These are phyloP conservation scores for Excoecaria agallocha DNA, from an alignment of 345 rosid genomes.

Conservation along the genomic window DNA sequence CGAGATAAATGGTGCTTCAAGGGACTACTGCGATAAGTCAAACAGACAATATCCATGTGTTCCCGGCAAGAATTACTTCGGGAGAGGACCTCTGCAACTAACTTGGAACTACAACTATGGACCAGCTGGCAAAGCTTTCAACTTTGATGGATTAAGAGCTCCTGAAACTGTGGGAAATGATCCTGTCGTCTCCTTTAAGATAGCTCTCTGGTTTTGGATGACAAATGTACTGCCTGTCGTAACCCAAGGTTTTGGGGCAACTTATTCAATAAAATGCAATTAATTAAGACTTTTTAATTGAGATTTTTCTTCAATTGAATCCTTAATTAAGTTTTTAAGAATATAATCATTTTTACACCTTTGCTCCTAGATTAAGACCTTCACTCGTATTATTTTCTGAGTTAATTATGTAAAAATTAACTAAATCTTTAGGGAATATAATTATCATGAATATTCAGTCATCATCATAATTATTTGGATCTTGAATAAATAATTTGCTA, in stretches of 20 bases:
- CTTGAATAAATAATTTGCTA: no score
- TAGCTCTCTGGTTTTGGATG: conserved; percentile 76
- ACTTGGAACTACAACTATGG: conserved; percentile 71
- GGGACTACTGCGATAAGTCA: conserved; percentile 43
- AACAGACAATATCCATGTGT: conserved; percentile 51
- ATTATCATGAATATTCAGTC: no score
- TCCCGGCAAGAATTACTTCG: conserved; percentile 51
- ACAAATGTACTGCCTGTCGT: conserved; percentile 44
- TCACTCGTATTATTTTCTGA: no score
- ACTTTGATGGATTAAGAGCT: conserved; percentile 51
- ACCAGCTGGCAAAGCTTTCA: conserved; percentile 44
- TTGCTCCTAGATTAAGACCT: no score
- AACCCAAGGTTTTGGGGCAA: conserved; percentile 62
- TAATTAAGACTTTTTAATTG: no score
- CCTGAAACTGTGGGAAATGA: conserved; percentile 63
- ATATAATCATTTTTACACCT: no score
- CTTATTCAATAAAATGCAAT: no score
- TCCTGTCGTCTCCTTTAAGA: conserved; percentile 54
- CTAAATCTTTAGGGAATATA: no score
- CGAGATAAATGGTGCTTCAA: conserved; percentile 47
- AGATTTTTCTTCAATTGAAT: no score
- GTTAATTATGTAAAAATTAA: no score
- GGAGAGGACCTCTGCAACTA: conserved; percentile 66
- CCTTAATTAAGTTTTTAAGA: no score
- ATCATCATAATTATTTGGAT: no score